Base-by-base conservation (phyloP, 352 stramenopile genomes). In the Bremia lactucae region DNA sequence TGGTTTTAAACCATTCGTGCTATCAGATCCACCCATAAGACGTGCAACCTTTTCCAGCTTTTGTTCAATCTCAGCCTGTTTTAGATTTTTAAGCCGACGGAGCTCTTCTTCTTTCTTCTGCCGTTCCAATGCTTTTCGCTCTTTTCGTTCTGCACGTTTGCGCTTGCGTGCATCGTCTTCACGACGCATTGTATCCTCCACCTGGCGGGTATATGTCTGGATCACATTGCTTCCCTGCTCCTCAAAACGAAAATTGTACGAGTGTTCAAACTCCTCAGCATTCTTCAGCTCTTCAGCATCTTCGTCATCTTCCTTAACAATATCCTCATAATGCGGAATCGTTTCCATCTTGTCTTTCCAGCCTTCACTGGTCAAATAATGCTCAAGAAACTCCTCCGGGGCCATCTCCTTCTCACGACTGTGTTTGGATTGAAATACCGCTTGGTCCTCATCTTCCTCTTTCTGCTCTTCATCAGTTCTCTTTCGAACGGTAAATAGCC, bases 171-270 rank as follows among this genome's bases (percentile, higher is more conserved):
- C 83, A 44, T 98, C 95, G 45, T 99, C 96, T 52, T 96, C 94
- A 24, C 96, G 86, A 58, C 96, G 87, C 50, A 99, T 67, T 15
- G 81, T 85, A 51, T 90, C 84, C 6, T 94, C 70, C 38, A 96
- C 72, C 25, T 68, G 58, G 26, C 94, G 68, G 16, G 83, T 52
- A 51, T 96, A 73, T 6, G 71, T 94, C 49, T 89, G 61, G 45
- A 96, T 94, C 20, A 89, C 38, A 4, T 75, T 75, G 21, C 76
- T 84, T 23, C 77, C 87, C 37, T 95, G 89, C 65, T 99, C 90
- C 67, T 99, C 96, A 56, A 98, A 99, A 14, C 96, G 89, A 60
- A 99, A 99, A 64, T 99, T 99, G 77, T 98, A 99, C 26, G 93
- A 87, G 49, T 95, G 84, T 64, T 99, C 96, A 66, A 98, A 99